phyloP scores from a whole-genome alignment of 169 alveolate species.

The Fabrea salina region DNA sequence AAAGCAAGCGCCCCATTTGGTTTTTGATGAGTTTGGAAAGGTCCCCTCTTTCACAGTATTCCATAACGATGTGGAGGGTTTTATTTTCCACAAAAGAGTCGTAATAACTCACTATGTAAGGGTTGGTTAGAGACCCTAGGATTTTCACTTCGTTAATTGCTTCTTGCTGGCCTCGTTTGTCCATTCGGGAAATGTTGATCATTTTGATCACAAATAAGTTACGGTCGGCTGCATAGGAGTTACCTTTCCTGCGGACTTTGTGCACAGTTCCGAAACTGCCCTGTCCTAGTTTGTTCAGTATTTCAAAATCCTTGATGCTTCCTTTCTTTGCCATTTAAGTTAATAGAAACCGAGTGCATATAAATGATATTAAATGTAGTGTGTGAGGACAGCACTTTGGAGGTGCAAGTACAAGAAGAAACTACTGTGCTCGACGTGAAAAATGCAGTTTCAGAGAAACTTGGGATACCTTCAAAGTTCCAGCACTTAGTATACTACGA shows the following conservation, averaged over 20 bases:
- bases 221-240: slow-evolving; percentile 27
- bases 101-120: slow-evolving; percentile 73
- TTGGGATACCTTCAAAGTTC: too few species aligned
- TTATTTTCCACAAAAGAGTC: slow-evolving; percentile 82
- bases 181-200: slow-evolving; percentile 68
- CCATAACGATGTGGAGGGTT: slow-evolving; percentile 76
- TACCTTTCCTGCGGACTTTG: slow-evolving; percentile 58
- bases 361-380: too few species aligned
- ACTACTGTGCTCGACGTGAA: too few species aligned
- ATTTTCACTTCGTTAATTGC: slow-evolving; percentile 78
- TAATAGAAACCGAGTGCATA: too few species aligned
- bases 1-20: slow-evolving; percentile 36
- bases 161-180: slow-evolving; percentile 57
- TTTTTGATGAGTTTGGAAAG: slow-evolving; percentile 53
- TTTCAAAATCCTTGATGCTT: slow-evolving; percentile 61
- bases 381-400: too few species aligned
- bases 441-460: too few species aligned
- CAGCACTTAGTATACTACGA: too few species aligned
- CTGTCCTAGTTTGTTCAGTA: slow-evolving; percentile 55
- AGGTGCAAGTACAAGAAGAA: too few species aligned
- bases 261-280: slow-evolving; percentile 75
- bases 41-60: slow-evolving; percentile 84
- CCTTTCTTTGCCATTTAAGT: slow-evolving; percentile 34
- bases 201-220: slow-evolving; percentile 73
- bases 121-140: slow-evolving; percentile 58